A percentile compares a stretch with the other conserved stretches of the same genome.
phyloP scores from a whole-genome alignment of 257 asterid species.

The Ilex aquifolium region DNA sequence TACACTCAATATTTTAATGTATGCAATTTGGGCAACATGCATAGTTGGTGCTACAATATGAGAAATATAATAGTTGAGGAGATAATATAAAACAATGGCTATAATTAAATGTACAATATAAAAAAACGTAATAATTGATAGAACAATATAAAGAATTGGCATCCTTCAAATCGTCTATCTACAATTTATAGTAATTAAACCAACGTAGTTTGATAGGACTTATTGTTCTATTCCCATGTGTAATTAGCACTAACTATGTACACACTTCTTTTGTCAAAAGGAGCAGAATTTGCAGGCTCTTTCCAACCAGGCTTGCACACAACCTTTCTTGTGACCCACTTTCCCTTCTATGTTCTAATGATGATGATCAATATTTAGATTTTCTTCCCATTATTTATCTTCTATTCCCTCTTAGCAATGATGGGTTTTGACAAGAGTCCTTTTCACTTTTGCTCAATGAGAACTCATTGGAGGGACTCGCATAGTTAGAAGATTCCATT shows the following conservation, averaged over 20 bases:
- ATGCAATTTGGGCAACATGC: too few relatives aligned
- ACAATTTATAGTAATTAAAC: too few relatives aligned
- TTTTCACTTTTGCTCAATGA: conserved; percentile 27
- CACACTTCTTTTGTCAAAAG: conserved; percentile 25
- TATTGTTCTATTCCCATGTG: neutral
- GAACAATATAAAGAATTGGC: too few relatives aligned
- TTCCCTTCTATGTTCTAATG: conserved; percentile 32
- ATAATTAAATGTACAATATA: too few relatives aligned
- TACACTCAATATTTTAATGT: too few relatives aligned
- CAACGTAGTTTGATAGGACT: neutral
- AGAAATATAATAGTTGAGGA: too few relatives aligned
- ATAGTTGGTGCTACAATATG: too few relatives aligned
- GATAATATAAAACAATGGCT: too few relatives aligned
- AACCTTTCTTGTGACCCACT: conserved; percentile 21
- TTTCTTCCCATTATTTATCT: conserved; percentile 13
- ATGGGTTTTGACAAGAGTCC: conserved; percentile 19
- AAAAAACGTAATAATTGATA: too few relatives aligned
- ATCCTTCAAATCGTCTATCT: too few relatives aligned
- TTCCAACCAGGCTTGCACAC: conserved; percentile 26
- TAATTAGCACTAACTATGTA: neutral
- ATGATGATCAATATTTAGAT: conserved; percentile 30
- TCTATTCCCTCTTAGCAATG: conserved; percentile 22
- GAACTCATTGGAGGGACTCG: conserved; percentile 18
- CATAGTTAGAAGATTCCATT: conserved; percentile 52
- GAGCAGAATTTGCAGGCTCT: conserved; percentile 9